phyloP scores from a whole-genome alignment of 768 basidiomycete species.

The Leucocoprinus birnbaumii region DNA sequence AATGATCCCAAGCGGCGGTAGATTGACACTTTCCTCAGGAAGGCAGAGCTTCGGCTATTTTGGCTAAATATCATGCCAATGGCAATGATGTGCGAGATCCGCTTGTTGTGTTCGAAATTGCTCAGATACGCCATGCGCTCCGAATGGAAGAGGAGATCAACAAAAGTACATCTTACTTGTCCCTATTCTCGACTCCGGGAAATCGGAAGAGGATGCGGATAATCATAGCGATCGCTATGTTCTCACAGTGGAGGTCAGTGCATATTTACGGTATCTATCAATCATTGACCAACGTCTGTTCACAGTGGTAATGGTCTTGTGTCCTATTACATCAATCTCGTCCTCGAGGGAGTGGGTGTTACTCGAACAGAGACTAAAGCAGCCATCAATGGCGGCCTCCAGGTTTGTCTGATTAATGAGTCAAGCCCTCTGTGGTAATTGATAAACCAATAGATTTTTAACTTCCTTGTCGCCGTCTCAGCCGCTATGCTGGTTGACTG shows the following conservation, averaged over 20 bases:
- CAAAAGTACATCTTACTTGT: constrained; percentile 43
- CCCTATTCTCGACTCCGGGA: constrained; percentile 58
- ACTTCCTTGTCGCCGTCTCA: constrained; percentile 53
- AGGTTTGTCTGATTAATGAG: constrained; percentile 30
- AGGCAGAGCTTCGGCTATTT: constrained; percentile 53
- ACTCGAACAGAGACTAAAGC: constrained; percentile 46
- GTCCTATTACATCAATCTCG: constrained; percentile 71
- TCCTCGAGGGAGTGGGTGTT: constrained; percentile 65
- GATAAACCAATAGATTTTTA: constrained; percentile 45
- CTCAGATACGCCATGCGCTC: constrained; percentile 69
- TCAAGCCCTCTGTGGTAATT: neutral
- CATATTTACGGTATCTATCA: neutral
- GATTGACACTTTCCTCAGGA: constrained; percentile 33
- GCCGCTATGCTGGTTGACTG: constrained; percentile 66
- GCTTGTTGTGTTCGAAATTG: constrained; percentile 53
- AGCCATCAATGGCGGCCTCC: constrained; percentile 60
- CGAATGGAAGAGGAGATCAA: constrained; percentile 57
- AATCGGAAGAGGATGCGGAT: constrained; percentile 69
- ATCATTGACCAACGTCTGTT: neutral
- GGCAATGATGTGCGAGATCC: constrained; percentile 58
- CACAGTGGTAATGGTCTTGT: constrained; percentile 64
- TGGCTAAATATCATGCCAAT: constrained; percentile 73
- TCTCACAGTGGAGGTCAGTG: constrained; percentile 71
- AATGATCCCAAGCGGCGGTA: neutral
- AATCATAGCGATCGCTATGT: constrained; percentile 63